A percentile compares a stretch with the other conserved stretches of the same genome.
These are phyloP conservation scores for Diaporthe citriasiana DNA, from an alignment of 2,329 filamentous ascomycete genomes.

Conservation along the genomic window DNA sequence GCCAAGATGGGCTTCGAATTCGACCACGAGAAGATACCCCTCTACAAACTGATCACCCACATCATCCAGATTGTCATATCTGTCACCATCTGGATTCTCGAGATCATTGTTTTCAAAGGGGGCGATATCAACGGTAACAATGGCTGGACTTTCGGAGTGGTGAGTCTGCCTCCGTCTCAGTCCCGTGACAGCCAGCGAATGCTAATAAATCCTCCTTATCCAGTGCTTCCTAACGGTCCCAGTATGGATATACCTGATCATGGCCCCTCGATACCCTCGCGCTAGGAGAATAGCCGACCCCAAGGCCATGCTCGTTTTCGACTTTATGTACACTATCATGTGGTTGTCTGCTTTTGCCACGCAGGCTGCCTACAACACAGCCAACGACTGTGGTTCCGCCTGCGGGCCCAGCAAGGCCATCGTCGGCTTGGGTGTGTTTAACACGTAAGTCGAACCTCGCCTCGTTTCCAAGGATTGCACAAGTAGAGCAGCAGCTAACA, in stretches of 20 bases:
- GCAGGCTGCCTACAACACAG: constrained; percentile 74
- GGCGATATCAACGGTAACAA: constrained; percentile 68
- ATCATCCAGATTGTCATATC: constrained; percentile 66
- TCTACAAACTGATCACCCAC: constrained; percentile 71
- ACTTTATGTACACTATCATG: constrained; percentile 70
- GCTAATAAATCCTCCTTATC: constrained; percentile 34
- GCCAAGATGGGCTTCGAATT: constrained; percentile 61
- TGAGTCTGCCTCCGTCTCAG: constrained; percentile 54
- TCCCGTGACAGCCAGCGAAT: not conserved
- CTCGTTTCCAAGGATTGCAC: not conserved
- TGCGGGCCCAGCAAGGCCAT: constrained; percentile 75
- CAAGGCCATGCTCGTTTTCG: constrained; percentile 71
- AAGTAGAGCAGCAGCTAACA: constrained; percentile 41
- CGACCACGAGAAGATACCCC: constrained; percentile 67
- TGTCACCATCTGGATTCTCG: constrained; percentile 70
- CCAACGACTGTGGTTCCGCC: constrained; percentile 66
- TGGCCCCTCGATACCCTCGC: constrained; percentile 74
- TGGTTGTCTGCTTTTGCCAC: constrained; percentile 78
- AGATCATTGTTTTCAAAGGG: constrained; percentile 70
- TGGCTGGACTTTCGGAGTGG: constrained; percentile 75
- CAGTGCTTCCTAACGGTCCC: constrained; percentile 76
- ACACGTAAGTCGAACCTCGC: constrained; percentile 65
- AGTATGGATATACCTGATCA: constrained; percentile 74
- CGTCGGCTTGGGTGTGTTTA: constrained; percentile 73
- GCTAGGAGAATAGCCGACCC: constrained; percentile 74